phyloP scores from a whole-genome alignment of 345 rosid species.

The Hypericum perforatum region DNA sequence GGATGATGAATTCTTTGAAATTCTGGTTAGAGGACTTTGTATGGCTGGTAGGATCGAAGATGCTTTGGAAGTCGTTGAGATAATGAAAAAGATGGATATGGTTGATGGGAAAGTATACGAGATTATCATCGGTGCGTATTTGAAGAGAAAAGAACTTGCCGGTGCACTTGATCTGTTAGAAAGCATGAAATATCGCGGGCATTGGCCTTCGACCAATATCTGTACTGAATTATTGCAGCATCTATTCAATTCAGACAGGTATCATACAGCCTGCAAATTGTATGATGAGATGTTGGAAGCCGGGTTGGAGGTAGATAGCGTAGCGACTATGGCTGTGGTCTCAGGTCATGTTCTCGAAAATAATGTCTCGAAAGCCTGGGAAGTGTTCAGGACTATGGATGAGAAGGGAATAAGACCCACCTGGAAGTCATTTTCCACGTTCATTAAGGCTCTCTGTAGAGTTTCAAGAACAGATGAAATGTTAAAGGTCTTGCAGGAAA shows the following conservation, averaged over 20 bases:
- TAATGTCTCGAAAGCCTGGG: slow-evolving; percentile 60
- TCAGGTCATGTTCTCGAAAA: slow-evolving; percentile 50
- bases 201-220: slow-evolving; percentile 36
- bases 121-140: slow-evolving; percentile 47
- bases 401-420: slow-evolving; percentile 45
- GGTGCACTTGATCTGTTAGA: slow-evolving; percentile 50
- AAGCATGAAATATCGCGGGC: slow-evolving; percentile 43
- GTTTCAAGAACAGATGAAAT: slow-evolving; percentile 43
- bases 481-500: slow-evolving; percentile 38
- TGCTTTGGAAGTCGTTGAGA: slow-evolving; percentile 61
- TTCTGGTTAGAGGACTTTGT: slow-evolving; percentile 64
- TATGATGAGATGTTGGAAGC: slow-evolving; percentile 57
- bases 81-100: slow-evolving; percentile 48
- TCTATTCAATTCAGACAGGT: slow-evolving; percentile 43
- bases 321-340: slow-evolving; percentile 52
- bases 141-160: slow-evolving; percentile 41
- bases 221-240: slow-evolving; percentile 62
- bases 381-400: slow-evolving; percentile 45
- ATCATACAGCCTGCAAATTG: slow-evolving; percentile 41
- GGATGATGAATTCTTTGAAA: slow-evolving; percentile 43
- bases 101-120: slow-evolving; percentile 43
- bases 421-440: slow-evolving; percentile 41
- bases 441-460: slow-evolving; percentile 61
- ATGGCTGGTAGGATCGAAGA: slow-evolving; percentile 52
- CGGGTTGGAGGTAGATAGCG: slow-evolving; percentile 46